Evolutionary conservation across 495 filamentous ascomycete genomes (phyloP), one percentile per base, ranked within the genome.

Genomic region (Penicillium samsonianum): DNA sequence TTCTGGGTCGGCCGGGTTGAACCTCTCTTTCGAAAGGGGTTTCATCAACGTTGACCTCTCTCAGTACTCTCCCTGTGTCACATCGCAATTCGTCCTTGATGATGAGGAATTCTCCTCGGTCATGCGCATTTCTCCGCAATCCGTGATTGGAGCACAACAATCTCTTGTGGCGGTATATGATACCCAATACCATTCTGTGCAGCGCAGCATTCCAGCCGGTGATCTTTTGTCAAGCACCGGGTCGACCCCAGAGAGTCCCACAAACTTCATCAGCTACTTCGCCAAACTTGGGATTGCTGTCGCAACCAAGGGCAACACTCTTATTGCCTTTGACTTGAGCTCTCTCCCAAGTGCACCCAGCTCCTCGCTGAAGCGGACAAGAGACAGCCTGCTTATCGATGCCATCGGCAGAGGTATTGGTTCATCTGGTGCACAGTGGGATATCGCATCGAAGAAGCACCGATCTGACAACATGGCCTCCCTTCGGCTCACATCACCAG

Each of bases 371-470:
- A 88, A 88, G 69, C 78, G 85, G 6, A 82, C 84, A 9, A 78
- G 84, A 16, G 82, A 85, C 51, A 88, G 88, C 16, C 74, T 90
- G 20, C 69, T 91, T 26, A 85, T 89, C 23, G 85, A 90, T 63
- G 86, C 88, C 1, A 84, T 91, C 60, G 85, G 87, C 4, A 83
- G 84, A 20, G 77, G 78, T 40, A 75, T 75, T 33, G 72, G 67
- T 31, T 71, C 68, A 35, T 75, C 74, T 16, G 64, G 68, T 43
- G 58, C 69, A 0, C 68, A 73, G 40, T 76, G 70, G 71, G 67
- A 73, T 31, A 37, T 59, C 7, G 57, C 55, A 16, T 72, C 69
- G 6, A 75, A 77, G 55, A 74, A 73, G 40, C 68, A 69, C 33
- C 71, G 69, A 5, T 65, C 67, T 23, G 70, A 78, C 9, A 57